These are phyloP conservation scores for Heritiera fomes DNA, from an alignment of 345 rosid species.

Conservation along the genomic window DNA sequence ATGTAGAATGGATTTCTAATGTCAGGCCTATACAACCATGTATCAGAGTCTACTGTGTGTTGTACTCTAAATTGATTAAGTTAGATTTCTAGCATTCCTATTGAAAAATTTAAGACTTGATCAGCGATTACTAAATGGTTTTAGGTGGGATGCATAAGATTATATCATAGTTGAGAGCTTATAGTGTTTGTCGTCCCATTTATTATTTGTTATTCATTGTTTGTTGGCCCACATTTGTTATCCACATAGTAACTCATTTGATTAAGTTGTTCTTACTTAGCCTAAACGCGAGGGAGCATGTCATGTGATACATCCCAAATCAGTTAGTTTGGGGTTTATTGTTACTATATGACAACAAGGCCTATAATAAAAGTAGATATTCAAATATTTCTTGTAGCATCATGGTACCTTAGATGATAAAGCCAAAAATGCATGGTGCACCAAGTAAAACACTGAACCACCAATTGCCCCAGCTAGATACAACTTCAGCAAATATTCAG, in stretches of 20 bases:
- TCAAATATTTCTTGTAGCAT: neutral
- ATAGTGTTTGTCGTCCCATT: neutral
- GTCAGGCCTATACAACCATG: neutral
- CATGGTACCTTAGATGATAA: slow-evolving; percentile 55
- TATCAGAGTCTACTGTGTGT: neutral
- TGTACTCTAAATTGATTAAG: neutral
- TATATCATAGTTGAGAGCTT: neutral
- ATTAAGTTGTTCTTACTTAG: neutral
- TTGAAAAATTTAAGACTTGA: neutral
- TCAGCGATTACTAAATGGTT: neutral
- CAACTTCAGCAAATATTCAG: slow-evolving; percentile 66
- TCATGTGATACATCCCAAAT: neutral
- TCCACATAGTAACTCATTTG: neutral
- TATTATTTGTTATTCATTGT: neutral
- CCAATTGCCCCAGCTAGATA: slow-evolving; percentile 82
- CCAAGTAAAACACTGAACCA: slow-evolving; percentile 76
- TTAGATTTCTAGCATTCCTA: neutral
- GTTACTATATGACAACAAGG: neutral
- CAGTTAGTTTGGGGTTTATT: neutral
- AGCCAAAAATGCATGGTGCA: slow-evolving; percentile 59
- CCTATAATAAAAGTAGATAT: slow-evolving; percentile 5
- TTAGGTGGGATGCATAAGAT: neutral
- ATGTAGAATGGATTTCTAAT: neutral
- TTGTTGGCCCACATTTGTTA: neutral
- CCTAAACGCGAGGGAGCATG: neutral